Base-by-base conservation (phyloP, 495 filamentous ascomycete genomes). In the Paragyromitra xinjiangensis region DNA sequence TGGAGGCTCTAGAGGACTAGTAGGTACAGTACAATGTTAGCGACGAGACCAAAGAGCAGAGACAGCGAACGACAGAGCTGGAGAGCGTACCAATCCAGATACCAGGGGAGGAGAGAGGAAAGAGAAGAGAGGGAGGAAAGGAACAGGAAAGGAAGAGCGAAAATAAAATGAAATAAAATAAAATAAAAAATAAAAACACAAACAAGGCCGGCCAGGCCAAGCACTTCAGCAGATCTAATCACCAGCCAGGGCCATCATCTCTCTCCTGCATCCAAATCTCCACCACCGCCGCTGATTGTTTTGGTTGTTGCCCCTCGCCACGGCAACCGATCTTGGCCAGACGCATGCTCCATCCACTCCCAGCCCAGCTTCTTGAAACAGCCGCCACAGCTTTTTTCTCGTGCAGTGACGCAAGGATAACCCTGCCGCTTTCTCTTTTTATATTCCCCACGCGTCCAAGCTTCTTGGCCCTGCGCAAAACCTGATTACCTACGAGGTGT, bases 101-200 rank as follows among this genome's bases (percentile, higher is more conserved):
- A 42, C 64, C 64, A n/a, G n/a, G 39, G 34, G 12, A 65, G 44
- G 37, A 64, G 53, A 16, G 34, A 29, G 39, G 34, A 14, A 64
- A 56, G 37, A 64, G 53, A 16, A 42, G 14, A 37, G 64, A 69
- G 7, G 29, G 56, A 69, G 4, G 71, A 69, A 24, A 79, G 61
- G 51, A 55, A 59, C 29, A 59, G 53, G 69, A 42, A 22, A 63
- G 44, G 56, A 53, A 73, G 24, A 76, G 64, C 50, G 65, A 42
- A 59, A 66, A 40, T 75, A 63, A 59, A 73, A 51, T 37, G 61
- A 42, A 59, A 68, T 63, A 75, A 68, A 64, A 64, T 8, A 66
- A 77, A 61, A 45, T 70, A 85, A 84, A 85, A 86, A 84, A 70
- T 55, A n/a, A 45, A 64, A 26, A 61, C 73, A 64, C 34, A 78